Percentiles rank a stretch among this genome's conserved stretches.
Conservation (phyloP, 768 basidiomycete species). For the Psilocybe cubensis region DNA sequence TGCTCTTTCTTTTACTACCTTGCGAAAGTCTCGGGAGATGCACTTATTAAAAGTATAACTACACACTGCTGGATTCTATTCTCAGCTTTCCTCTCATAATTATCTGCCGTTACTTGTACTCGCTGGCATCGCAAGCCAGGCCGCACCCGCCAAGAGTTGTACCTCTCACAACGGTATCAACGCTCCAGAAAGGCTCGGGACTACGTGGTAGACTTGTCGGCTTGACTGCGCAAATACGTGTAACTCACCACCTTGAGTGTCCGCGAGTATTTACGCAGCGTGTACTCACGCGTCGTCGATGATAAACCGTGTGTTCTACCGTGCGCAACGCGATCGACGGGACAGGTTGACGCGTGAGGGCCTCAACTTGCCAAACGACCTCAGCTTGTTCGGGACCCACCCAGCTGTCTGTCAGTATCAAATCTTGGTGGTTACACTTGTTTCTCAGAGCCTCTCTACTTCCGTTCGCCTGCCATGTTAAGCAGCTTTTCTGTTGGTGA, state of each 20-base stretch:
- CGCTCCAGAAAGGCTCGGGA: neutral
- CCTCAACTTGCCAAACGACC: too few relatives aligned
- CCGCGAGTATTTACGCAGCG: neutral
- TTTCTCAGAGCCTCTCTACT: too few relatives aligned
- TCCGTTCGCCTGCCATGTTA: too few relatives aligned
- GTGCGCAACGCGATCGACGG: too few relatives aligned
- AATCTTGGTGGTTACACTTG: too few relatives aligned
- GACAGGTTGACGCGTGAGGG: neutral
- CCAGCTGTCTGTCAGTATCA: too few relatives aligned
- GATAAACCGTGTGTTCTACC: neutral
- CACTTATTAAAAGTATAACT: neutral
- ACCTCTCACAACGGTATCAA: neutral
- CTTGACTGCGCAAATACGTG: slow-evolving; percentile 6
- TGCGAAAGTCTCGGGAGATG: neutral
- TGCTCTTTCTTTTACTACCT: neutral
- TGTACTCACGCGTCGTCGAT: neutral
- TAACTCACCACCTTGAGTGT: neutral
- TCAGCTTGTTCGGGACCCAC: too few relatives aligned
- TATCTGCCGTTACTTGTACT: neutral
- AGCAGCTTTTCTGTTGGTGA: too few relatives aligned
- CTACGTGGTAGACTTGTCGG: slow-evolving; percentile 1
- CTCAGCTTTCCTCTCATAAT: slow-evolving; percentile 2
- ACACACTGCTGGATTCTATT: neutral
- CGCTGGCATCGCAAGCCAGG: neutral
- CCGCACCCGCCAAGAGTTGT: neutral